Conservation (phyloP, 495 filamentous ascomycete genomes). For the Daldinia grandis region DNA sequence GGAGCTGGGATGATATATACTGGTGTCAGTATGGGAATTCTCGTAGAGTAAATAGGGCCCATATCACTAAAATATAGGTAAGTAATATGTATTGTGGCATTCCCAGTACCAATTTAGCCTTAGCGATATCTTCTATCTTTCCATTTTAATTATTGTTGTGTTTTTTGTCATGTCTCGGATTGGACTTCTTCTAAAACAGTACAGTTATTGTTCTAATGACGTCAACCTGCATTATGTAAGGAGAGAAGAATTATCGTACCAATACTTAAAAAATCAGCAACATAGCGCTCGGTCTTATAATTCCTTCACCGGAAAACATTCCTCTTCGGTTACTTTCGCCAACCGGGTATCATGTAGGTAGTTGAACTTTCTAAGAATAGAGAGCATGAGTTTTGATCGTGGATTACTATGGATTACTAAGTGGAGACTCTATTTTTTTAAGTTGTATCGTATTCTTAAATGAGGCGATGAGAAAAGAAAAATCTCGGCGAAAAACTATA, state of each 20-base stretch:
- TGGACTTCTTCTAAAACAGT: background rate
- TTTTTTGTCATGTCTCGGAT: background rate
- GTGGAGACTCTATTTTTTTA: slow-evolving; percentile 5
- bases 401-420: slow-evolving; percentile 4
- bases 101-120: background rate
- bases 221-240: background rate
- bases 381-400: background rate
- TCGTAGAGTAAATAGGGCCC: background rate
- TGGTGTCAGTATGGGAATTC: background rate
- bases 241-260: background rate
- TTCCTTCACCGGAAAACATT: no score
- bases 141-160: background rate
- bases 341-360: no score
- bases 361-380: background rate
- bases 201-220: background rate
- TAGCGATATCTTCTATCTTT: background rate
- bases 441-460: slow-evolving; percentile 12
- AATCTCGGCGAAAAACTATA: background rate
- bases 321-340: background rate
- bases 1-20: background rate
- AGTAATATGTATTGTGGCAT: background rate
- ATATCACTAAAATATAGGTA: background rate
- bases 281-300: background rate
- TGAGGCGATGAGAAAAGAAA: background rate
- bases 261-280: background rate